Evolutionary conservation across 2,329 filamentous ascomycete genomes (phyloP).

Genomic region (Fusarium sp.): DNA sequence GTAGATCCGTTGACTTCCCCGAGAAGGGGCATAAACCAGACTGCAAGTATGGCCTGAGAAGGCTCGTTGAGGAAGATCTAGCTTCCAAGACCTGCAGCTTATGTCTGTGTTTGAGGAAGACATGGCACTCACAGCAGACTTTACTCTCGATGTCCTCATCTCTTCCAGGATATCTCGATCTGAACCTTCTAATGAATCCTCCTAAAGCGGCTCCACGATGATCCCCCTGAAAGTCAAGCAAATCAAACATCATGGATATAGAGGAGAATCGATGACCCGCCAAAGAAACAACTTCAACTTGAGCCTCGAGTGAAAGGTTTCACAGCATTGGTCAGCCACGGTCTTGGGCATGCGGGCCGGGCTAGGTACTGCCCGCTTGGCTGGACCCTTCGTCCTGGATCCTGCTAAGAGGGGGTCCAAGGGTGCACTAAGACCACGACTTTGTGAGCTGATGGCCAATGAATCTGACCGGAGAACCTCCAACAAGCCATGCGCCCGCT

Average conservation of each 20-base stretch:
- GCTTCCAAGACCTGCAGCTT: conserved; percentile 12
- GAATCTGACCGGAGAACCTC: conserved; percentile 1
- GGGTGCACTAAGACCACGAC: conserved; percentile 14
- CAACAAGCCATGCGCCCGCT: neutral
- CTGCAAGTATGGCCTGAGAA: neutral
- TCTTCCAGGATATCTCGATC: conserved; percentile 4
- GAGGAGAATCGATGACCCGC: conserved; percentile 17
- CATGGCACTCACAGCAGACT: neutral
- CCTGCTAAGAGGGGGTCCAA: conserved; percentile 14
- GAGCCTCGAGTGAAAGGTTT: conserved; percentile 22
- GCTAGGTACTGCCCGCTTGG: conserved; percentile 27
- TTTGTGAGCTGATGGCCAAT: conserved; percentile 6
- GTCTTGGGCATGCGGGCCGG: conserved; percentile 19
- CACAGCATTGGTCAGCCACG: conserved; percentile 23
- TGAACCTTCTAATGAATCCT: conserved; percentile 1
- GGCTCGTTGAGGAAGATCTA: conserved; percentile 1
- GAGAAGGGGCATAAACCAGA: neutral
- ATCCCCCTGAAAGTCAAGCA: conserved; percentile 36
- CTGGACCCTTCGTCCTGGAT: conserved; percentile 38
- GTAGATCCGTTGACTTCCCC: conserved; percentile 2
- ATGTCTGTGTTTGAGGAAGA: conserved; percentile 5
- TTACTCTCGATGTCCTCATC: conserved; percentile 4
- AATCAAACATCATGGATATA: conserved; percentile 22
- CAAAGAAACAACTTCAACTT: neutral
- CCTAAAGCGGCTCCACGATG: conserved; percentile 17